Conservation (phyloP, 2,329 filamentous ascomycete species). For the Triangularia setosa region DNA sequence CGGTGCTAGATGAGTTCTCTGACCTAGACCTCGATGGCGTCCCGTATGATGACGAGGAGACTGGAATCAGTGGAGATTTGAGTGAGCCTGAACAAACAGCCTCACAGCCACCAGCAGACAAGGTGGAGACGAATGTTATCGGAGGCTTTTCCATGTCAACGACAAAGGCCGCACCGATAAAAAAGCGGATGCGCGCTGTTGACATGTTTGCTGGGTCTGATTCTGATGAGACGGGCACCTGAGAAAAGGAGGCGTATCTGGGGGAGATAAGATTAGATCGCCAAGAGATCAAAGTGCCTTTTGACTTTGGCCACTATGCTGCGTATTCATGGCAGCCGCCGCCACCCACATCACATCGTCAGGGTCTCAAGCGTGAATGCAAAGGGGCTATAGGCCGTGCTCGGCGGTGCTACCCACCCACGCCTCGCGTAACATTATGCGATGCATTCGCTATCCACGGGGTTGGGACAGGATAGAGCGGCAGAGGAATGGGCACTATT, state of each 20-base stretch:
- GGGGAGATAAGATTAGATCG: slow-evolving; percentile 17
- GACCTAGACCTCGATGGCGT: slow-evolving; percentile 40
- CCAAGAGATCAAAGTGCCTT: slow-evolving; percentile 7
- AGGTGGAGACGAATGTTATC: slow-evolving; percentile 18
- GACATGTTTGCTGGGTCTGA: slow-evolving; percentile 84
- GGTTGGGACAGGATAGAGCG: background rate
- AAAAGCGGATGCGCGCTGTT: slow-evolving; percentile 68
- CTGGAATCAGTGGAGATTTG: slow-evolving; percentile 30
- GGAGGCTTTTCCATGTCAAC: slow-evolving; percentile 28
- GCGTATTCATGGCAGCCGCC: background rate
- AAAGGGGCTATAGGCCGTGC: no score
- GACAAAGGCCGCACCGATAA: slow-evolving; percentile 32
- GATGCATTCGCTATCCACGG: slow-evolving; percentile 4
- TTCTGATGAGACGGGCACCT: slow-evolving; percentile 31
- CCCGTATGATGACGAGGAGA: slow-evolving; percentile 33
- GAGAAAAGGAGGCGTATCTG: background rate
- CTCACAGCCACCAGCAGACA: slow-evolving; percentile 12
- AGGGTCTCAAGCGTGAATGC: background rate
- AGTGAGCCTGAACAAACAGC: slow-evolving; percentile 24
- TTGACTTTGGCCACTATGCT: background rate
- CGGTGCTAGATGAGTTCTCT: slow-evolving; percentile 22
- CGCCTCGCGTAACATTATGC: slow-evolving; percentile 4
- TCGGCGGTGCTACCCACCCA: background rate
- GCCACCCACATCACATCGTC: background rate
- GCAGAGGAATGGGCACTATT: background rate